These are phyloP conservation scores for Penstemon barbatus DNA, from an alignment of 257 asterid species.

Conservation along the genomic window DNA sequence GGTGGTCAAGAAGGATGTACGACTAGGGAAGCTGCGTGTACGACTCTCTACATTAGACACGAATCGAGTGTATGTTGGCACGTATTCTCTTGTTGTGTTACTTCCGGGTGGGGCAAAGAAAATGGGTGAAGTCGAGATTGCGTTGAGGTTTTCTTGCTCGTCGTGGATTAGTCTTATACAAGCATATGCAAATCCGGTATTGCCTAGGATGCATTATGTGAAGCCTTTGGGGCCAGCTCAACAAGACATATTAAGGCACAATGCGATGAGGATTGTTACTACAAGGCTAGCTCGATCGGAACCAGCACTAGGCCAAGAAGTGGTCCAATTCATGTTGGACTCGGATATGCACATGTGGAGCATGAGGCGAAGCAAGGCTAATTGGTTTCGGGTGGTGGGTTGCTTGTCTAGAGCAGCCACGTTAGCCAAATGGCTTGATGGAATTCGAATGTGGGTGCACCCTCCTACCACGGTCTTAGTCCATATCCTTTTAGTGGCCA, in stretches of 20 bases:
- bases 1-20: slow-evolving; percentile 53
- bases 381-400: slow-evolving; percentile 82
- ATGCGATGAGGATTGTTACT: slow-evolving; percentile 74
- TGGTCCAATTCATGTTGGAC: slow-evolving; percentile 85
- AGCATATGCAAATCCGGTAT: slow-evolving; percentile 68
- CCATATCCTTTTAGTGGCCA: slow-evolving; percentile 59
- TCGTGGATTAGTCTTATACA: slow-evolving; percentile 82
- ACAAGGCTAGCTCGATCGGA: slow-evolving; percentile 75
- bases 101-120: slow-evolving; percentile 77
- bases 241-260: slow-evolving; percentile 74
- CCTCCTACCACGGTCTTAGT: slow-evolving; percentile 70
- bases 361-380: slow-evolving; percentile 91
- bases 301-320: slow-evolving; percentile 83
- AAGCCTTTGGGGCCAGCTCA: slow-evolving; percentile 85
- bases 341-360: slow-evolving; percentile 87
- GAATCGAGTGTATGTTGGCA: slow-evolving; percentile 69
- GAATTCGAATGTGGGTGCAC: slow-evolving; percentile 65
- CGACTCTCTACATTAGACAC: slow-evolving; percentile 81
- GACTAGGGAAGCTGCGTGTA: slow-evolving; percentile 79
- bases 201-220: slow-evolving; percentile 89
- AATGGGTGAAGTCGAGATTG: slow-evolving; percentile 90
- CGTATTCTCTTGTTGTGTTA: slow-evolving; percentile 61
- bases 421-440: slow-evolving; percentile 66
- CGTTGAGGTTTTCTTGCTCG: slow-evolving; percentile 69
- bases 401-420: slow-evolving; percentile 73